A percentile compares a stretch with the other conserved stretches of the same genome.
These are phyloP conservation scores for Aspergillus coremiiformis DNA, from an alignment of 495 filamentous ascomycete species.

Conservation along the genomic window DNA sequence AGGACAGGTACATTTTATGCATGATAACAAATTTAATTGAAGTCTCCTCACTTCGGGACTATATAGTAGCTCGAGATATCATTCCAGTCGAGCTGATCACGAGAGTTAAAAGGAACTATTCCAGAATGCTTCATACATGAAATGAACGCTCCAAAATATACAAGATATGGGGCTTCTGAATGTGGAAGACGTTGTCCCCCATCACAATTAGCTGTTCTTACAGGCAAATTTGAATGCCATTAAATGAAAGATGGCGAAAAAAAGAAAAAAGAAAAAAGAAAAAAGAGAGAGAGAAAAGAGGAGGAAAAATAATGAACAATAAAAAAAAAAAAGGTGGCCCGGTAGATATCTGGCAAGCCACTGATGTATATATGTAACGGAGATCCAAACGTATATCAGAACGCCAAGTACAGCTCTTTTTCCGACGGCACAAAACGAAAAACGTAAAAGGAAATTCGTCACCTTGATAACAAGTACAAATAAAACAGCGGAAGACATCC, in stretches of 20 bases:
- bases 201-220: neutral
- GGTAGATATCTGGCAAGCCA: neutral
- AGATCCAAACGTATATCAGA: constrained; percentile 9
- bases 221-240: neutral
- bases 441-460: constrained; percentile 33
- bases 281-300: neutral
- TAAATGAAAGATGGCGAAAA: neutral
- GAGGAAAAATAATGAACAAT: too few relatives aligned
- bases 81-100: neutral
- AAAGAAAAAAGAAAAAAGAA: neutral
- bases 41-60: too few relatives aligned
- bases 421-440: neutral
- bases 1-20: too few relatives aligned
- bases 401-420: constrained; percentile 11
- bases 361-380: constrained; percentile 4
- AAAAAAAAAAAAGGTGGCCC: neutral
- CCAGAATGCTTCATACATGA: constrained; percentile 11
- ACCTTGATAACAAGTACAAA: constrained; percentile 21
- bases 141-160: constrained; percentile 14
- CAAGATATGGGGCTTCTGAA: constrained; percentile 5
- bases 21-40: too few relatives aligned
- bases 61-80: too few relatives aligned
- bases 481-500: constrained; percentile 5
- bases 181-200: neutral
- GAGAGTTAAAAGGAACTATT: constrained; percentile 7